Evolutionary conservation across 306 rosid species (phyloP), one percentile per base, ranked within the genome.

Genomic region (Parietaria judaica): DNA sequence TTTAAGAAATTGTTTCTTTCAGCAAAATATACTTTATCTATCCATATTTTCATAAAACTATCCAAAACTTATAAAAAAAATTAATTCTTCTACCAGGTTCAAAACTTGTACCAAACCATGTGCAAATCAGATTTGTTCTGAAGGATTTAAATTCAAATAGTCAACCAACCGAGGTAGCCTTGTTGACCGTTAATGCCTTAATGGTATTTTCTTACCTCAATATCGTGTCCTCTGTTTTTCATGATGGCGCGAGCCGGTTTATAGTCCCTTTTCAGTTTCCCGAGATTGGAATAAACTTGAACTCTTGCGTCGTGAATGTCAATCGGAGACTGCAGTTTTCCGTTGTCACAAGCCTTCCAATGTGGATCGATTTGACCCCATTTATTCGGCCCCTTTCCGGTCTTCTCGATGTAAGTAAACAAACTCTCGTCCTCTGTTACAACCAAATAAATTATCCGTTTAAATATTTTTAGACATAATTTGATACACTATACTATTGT

Each of bases 271-370:
- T 56, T 14, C 65, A 90, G 74, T 60, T 73, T 81, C 14, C 88
- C 95, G 56, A 86, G 65, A 6, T 46, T 16, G 14, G 85, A 74
- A 52, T 56, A 37, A 54, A 72, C 76, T 23, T 70, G 59, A 14
- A 79, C 88, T 41, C 70, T 71, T 56, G 65, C 13, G 34, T 73
- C 55, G 11, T n/a, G 59, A 59, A 90, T 56, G 72, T 90, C 89
- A 65, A 90, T 86, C 3, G 97, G 97, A 76, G 95, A 90, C 63
- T 90, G 97, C 56, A 35, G 37, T 70, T 79, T 79, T 36, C 95
- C 97, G 31, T 44, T 60, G 7, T 64, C 78, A 74, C 95, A 90
- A 37, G 36, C 39, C 74, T 79, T 64, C 97, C 97, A 86, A 39
- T 77, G 50, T 43, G 90, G 80, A 47, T 86, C 64, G 8, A 90